Evolutionary conservation across 2,329 filamentous ascomycete species (phyloP).

Genomic region (Rosellinia necatrix): DNA sequence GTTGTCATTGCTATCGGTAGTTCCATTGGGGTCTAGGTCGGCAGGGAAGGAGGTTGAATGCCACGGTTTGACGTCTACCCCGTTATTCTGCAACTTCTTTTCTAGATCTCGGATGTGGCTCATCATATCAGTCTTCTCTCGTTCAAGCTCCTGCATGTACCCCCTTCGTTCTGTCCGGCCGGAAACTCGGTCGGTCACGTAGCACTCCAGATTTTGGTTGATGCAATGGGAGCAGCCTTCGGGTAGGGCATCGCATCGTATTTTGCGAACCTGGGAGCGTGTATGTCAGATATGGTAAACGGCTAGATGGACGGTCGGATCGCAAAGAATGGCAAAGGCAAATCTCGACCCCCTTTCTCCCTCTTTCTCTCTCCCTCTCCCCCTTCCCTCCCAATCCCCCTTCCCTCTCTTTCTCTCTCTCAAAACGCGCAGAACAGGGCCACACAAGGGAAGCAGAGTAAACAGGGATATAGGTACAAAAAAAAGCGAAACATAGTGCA

Average conservation of each 20-base stretch:
- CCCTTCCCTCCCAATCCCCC: too few species aligned
- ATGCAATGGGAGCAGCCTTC: conserved; percentile 83
- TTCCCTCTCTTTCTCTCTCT: too few species aligned
- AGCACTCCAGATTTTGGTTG: conserved; percentile 76
- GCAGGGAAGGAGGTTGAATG: conserved; percentile 42
- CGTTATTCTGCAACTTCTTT: conserved; percentile 63
- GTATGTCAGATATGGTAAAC: conserved; percentile 28
- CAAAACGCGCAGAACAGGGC: conserved; percentile 2
- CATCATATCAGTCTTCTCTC: conserved; percentile 70
- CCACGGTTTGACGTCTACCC: conserved; percentile 63
- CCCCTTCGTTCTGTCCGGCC: conserved; percentile 79
- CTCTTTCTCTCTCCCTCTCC: too few species aligned
- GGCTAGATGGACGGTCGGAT: neutral
- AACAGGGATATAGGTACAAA: conserved; percentile 6
- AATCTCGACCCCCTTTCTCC: too few species aligned
- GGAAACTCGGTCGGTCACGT: conserved; percentile 85
- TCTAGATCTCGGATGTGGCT: conserved; percentile 71
- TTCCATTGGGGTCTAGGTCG: conserved; percentile 36
- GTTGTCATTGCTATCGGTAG: conserved; percentile 34
- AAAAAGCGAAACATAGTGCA: conserved; percentile 12
- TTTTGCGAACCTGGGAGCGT: conserved; percentile 69
- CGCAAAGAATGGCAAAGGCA: neutral
- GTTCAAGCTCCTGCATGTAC: conserved; percentile 77
- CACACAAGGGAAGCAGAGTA: conserved; percentile 11
- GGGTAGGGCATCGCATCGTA: conserved; percentile 79